Evolutionary conservation across 345 rosid genomes (phyloP).

Genomic region (Tarenaya hassleriana): DNA sequence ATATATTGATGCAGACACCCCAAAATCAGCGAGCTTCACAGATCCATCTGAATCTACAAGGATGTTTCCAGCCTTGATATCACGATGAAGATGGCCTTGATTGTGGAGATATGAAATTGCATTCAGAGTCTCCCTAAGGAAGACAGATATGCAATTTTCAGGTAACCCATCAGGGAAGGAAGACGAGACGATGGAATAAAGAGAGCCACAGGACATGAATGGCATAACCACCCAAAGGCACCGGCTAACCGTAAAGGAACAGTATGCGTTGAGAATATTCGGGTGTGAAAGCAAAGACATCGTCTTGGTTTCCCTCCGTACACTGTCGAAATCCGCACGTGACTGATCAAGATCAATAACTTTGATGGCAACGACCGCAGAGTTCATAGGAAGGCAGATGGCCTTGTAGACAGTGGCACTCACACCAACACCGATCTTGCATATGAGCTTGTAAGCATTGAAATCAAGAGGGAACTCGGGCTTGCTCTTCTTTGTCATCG

Average conservation of each 20-base stretch:
- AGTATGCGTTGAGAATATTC: constrained; percentile 68
- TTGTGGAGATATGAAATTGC: constrained; percentile 70
- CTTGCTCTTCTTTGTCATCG: constrained; percentile 10
- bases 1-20: constrained; percentile 73
- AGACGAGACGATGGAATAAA: constrained; percentile 66
- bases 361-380: constrained; percentile 66
- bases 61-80: constrained; percentile 77
- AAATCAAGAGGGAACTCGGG: constrained; percentile 61
- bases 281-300: constrained; percentile 79
- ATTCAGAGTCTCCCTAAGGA: constrained; percentile 59
- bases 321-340: constrained; percentile 51
- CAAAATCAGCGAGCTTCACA: constrained; percentile 82
- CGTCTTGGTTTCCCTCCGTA: constrained; percentile 71
- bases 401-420: constrained; percentile 79
- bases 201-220: constrained; percentile 83
- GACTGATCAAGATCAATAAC: constrained; percentile 72
- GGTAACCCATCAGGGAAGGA: constrained; percentile 60
- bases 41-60: constrained; percentile 56
- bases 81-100: constrained; percentile 77
- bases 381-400: constrained; percentile 51
- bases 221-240: constrained; percentile 96
- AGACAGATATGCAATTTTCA: constrained; percentile 64
- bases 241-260: constrained; percentile 70
- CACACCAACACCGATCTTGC: constrained; percentile 68
- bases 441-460: constrained; percentile 47